Base-by-base conservation (phyloP, 257 asterid species). In the Oldenlandia corymbosa region DNA sequence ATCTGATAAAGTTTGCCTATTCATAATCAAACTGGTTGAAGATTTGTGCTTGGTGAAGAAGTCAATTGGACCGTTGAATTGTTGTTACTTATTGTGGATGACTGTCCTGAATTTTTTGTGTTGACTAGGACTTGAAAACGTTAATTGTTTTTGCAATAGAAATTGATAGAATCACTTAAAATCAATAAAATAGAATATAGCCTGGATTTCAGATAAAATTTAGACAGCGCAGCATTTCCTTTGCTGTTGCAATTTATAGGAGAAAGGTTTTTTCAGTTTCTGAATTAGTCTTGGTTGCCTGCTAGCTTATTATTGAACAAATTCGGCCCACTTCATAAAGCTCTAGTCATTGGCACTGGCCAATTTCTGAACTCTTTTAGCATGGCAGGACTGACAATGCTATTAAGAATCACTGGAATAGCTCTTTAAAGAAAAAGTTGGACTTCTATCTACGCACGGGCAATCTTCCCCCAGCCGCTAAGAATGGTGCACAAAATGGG, bases 371-470 rank as follows among this genome's bases (percentile, higher is more conserved):
- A 31, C 26, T 30, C 49, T 67, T 59, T 43, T 50, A 68, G 67
- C 59, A 62, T n/a, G 73, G 79, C 91, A 92, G 99, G 86, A 89
- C 99, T 32, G 96, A 92, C 69, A 92, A 92, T 76, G 89, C 96
- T 68, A 90, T 92, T 80, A 92, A 92, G 91, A 92, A 92, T 81
- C 99, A 92, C 72, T 92, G 99, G 99, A 92, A 92, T 69, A 92
- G 99, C 80, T 92, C 97, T 73, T 73, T 92, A 74, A 92, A 85
- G 83, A 92, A 92, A 80, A 92, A 89, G 82, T 66, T 79, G n/a
- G 97, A 92, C 74, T 84, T 89, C 77, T 89, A 87, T 81, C 64
- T 80, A 71, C 93, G 93, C 56, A 89, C 97, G 17, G 99, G 96
- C 55, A 89, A 81, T 73, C 95, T 92, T 64, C 96, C 95, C 24